Conservation (phyloP, 192 early-diverging fungal species). For the Rhizophagus prolifer region DNA sequence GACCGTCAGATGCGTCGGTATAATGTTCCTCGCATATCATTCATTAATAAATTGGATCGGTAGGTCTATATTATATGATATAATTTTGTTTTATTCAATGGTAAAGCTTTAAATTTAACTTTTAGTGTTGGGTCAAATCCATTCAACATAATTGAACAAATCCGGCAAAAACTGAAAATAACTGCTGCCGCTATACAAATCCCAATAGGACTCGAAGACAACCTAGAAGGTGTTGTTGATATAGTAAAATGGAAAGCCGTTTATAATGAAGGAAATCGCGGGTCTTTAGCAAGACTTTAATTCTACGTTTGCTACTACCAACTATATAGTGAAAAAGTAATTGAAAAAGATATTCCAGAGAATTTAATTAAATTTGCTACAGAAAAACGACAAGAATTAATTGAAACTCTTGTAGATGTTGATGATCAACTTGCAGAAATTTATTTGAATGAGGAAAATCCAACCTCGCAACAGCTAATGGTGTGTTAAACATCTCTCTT, state of each 20-base stretch:
- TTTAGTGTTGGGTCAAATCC: constrained; percentile 78
- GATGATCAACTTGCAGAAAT: constrained; percentile 84
- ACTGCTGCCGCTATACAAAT: constrained; percentile 78
- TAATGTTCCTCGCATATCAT: constrained; percentile 81
- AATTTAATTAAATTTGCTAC: constrained; percentile 61
- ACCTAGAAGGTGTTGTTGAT: constrained; percentile 91
- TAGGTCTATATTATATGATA: constrained; percentile 16
- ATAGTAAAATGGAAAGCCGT: constrained; percentile 82
- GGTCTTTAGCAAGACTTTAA: constrained; percentile 38
- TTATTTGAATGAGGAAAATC: constrained; percentile 73
- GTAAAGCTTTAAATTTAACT: not conserved
- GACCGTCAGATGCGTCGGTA: constrained; percentile 91
- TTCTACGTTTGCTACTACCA: not conserved
- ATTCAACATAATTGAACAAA: constrained; percentile 74
- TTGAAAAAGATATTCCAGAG: constrained; percentile 69
- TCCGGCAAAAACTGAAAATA: constrained; percentile 75
- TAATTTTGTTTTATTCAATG: not conserved
- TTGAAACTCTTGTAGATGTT: constrained; percentile 76
- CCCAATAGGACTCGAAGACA: constrained; percentile 85
- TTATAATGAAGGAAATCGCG: constrained; percentile 87
- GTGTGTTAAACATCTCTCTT: constrained; percentile 11
- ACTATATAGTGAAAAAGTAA: constrained; percentile 60
- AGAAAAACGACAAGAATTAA: constrained; percentile 72
- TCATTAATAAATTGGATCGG: constrained; percentile 92
- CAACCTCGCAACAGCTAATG: constrained; percentile 66